phyloP scores from a whole-genome alignment of 306 rosid species.

The Corylus heterophylla region DNA sequence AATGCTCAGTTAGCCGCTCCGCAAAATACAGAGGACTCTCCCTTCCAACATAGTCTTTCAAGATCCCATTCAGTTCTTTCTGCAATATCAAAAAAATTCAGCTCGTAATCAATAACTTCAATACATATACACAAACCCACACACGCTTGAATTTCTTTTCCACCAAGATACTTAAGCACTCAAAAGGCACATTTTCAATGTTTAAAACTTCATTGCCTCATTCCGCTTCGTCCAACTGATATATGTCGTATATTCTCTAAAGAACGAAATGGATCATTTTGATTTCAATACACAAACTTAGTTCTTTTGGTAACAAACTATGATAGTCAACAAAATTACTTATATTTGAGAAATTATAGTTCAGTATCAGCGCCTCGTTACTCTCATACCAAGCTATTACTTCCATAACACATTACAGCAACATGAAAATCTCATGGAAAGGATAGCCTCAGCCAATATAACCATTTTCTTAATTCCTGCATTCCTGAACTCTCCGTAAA shows the following conservation, averaged over 20 bases:
- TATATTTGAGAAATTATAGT: neutral
- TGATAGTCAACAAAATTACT: neutral
- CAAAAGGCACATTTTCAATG: neutral
- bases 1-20: slow-evolving; percentile 87
- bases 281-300: neutral
- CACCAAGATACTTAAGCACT: neutral
- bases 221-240: neutral
- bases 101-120: slow-evolving; percentile 16
- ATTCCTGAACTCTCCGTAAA: neutral
- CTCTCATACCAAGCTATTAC: neutral
- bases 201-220: neutral
- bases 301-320: neutral
- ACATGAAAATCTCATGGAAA: neutral
- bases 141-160: neutral
- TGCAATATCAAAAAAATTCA: slow-evolving; percentile 41
- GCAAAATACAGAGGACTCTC: slow-evolving; percentile 96
- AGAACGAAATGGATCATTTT: neutral
- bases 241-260: neutral
- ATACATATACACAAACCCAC: neutral
- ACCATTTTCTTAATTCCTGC: neutral
- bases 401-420: neutral
- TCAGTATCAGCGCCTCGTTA: neutral
- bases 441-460: neutral
- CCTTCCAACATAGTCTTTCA: slow-evolving; percentile 92
- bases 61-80: slow-evolving; percentile 71